Evolutionary conservation across 2,329 filamentous ascomycete genomes (phyloP).

Genomic region (Paecilomyces fulvus): DNA sequence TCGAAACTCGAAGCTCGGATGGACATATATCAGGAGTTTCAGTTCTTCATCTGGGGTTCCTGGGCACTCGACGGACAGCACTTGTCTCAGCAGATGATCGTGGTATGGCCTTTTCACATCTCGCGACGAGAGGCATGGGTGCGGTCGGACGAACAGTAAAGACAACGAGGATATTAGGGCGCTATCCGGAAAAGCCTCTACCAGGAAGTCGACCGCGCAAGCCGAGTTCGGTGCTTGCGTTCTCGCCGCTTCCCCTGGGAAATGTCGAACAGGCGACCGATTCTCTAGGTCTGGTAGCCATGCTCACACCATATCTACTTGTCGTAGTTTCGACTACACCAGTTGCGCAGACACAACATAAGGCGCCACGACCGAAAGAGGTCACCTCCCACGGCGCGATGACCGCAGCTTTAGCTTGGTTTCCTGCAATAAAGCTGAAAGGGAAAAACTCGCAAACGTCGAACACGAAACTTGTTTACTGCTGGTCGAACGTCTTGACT

Average conservation of each 20-base stretch:
- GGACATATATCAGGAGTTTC: constrained; percentile 72
- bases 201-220: constrained; percentile 62
- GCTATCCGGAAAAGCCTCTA: constrained; percentile 68
- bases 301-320: constrained; percentile 89
- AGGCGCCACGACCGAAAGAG: constrained; percentile 83
- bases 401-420: constrained; percentile 94
- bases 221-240: constrained; percentile 89
- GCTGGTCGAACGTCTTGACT: constrained; percentile 96
- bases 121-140: constrained; percentile 84
- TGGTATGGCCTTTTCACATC: constrained; percentile 97
- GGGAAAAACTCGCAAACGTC: constrained; percentile 58
- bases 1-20: constrained; percentile 61
- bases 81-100: constrained; percentile 89
- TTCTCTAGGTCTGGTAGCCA: constrained; percentile 79
- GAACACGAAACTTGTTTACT: constrained; percentile 83
- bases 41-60: constrained; percentile 85
- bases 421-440: constrained; percentile 89
- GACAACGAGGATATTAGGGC: constrained; percentile 80
- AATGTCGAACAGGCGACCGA: constrained; percentile 88
- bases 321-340: constrained; percentile 97
- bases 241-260: constrained; percentile 82
- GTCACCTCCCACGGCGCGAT: constrained; percentile 81
- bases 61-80: constrained; percentile 87
- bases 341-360: constrained; percentile 92
- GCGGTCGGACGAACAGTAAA: constrained; percentile 77